phyloP scores from a whole-genome alignment of 1,284 basidiomycete genomes.

The Amylostereum areolatum region DNA sequence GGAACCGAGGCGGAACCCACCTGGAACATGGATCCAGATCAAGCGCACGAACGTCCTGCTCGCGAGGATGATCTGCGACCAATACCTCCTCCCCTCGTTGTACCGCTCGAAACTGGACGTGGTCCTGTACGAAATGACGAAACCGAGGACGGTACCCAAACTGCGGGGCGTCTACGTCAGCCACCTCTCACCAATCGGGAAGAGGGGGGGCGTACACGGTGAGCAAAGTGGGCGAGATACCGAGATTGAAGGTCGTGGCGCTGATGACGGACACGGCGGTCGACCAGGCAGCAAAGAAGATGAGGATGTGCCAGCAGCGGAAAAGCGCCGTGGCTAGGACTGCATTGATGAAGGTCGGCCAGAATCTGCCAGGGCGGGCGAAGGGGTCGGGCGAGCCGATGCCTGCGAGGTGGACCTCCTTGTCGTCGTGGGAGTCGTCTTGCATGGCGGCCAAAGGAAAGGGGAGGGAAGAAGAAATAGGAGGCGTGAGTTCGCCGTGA shows the following conservation, averaged over 20 bases:
- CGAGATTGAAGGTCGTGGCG: slow-evolving; percentile 35
- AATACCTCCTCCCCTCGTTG: slow-evolving; percentile 64
- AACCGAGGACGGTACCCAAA: slow-evolving; percentile 52
- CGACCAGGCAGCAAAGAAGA: slow-evolving; percentile 58
- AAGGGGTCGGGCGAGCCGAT: slow-evolving; percentile 12
- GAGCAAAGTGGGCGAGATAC: slow-evolving; percentile 45
- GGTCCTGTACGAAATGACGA: slow-evolving; percentile 62
- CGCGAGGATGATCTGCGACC: slow-evolving; percentile 63
- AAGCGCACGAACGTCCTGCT: slow-evolving; percentile 51
- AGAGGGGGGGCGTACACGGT: slow-evolving; percentile 44
- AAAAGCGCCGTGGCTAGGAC: slow-evolving; percentile 58
- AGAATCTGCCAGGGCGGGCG: not conserved
- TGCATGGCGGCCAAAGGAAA: too few species aligned
- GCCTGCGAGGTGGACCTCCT: not conserved
- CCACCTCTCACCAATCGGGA: not conserved
- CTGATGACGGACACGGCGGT: slow-evolving; percentile 48
- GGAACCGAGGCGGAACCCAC: slow-evolving; percentile 21
- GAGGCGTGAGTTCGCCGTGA: too few species aligned
- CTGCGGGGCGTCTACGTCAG: slow-evolving; percentile 21
- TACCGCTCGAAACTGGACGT: slow-evolving; percentile 74
- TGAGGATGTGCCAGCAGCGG: slow-evolving; percentile 61
- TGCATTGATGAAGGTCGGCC: slow-evolving; percentile 35
- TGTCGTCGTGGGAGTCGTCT: too few species aligned
- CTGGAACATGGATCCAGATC: slow-evolving; percentile 60
- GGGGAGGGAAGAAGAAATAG: too few species aligned